Base-by-base conservation (phyloP, 2,329 filamentous ascomycete genomes). In the Gaeumannomyces tritici region DNA sequence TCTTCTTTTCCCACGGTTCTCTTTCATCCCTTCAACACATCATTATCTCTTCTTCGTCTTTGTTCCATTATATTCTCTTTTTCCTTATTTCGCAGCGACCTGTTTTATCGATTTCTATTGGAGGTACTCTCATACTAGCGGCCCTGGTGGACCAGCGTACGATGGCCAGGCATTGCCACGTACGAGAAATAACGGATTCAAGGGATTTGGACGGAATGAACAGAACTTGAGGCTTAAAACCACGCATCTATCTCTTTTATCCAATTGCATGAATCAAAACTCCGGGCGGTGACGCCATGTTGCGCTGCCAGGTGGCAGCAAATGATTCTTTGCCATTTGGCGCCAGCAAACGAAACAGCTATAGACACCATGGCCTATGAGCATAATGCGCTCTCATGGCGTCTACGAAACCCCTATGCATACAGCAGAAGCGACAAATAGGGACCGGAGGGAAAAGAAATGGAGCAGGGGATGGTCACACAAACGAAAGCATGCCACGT, bases 11-110 rank as follows among this genome's bases (percentile, higher is more conserved):
- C n/a, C 42, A n/a, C n/a, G n/a, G n/a, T n/a, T n/a, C n/a, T 42
- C 51, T 33, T 57, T 54, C 28, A 55, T 51, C 33, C 33, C 28
- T 28, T n/a, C n/a, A n/a, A n/a, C n/a, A n/a, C n/a, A n/a, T n/a
- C n/a, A n/a, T n/a, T n/a, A n/a, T n/a, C 12, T 8, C 9, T 33
- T 33, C 31, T 12, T 33, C 29, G 4, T 31, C 9, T 31, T 9
- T 31, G 9, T 59, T 61, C 35, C 33, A 28, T 51, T 18, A 54
- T 63, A 63, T 26, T 65, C 60, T 7, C 55, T 61, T 47, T 18
- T 12, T 60, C 6, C 57, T 62, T 47, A 29, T 18, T 15, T 15
- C 12, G 2, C 4, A 42, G 11, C n/a, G n/a, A n/a, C 6, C 12
- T 42, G 18, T 4, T 42, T 15, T 42, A 42, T 42, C 35, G 13